A percentile compares a stretch with the other conserved stretches of the same genome.
Evolutionary conservation across 2,329 filamentous ascomycete genomes (phyloP).

Genomic region (Fusarium papillatum): DNA sequence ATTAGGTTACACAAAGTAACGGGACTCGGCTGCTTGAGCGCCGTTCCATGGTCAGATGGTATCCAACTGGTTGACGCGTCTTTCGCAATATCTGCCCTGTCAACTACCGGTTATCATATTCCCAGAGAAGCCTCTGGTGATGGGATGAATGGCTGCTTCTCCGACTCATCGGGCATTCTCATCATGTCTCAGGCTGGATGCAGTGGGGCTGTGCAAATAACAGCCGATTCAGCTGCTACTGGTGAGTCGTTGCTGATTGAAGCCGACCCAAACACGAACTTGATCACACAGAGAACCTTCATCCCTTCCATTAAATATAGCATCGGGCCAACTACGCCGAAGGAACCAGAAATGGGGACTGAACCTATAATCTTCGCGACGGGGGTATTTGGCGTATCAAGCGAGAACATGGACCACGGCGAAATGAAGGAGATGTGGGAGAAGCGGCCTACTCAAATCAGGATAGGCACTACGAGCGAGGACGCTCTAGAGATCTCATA

Average conservation of each 20-base stretch:
- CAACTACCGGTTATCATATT: conserved; percentile 6
- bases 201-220: conserved; percentile 11
- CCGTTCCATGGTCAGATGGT: not conserved
- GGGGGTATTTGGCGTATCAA: not conserved
- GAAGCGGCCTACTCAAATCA: not conserved
- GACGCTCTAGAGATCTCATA: not conserved
- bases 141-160: not conserved
- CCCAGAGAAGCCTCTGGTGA: not conserved
- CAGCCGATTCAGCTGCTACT: no score
- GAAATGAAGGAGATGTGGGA: conserved; percentile 5
- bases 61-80: conserved; percentile 18
- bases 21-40: not conserved
- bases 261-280: conserved; percentile 19
- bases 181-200: conserved; percentile 1
- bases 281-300: conserved; percentile 7
- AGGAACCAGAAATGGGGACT: not conserved
- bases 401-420: not conserved
- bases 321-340: not conserved
- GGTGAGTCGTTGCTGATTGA: conserved; percentile 2
- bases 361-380: not conserved
- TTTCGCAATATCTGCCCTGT: conserved; percentile 18
- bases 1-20: conserved; percentile 31
- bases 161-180: not conserved
- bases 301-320: conserved; percentile 7
- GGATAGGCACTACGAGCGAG: not conserved